phyloP scores from a whole-genome alignment of 2,329 filamentous ascomycete genomes.

The Trichoderma pleuroti region DNA sequence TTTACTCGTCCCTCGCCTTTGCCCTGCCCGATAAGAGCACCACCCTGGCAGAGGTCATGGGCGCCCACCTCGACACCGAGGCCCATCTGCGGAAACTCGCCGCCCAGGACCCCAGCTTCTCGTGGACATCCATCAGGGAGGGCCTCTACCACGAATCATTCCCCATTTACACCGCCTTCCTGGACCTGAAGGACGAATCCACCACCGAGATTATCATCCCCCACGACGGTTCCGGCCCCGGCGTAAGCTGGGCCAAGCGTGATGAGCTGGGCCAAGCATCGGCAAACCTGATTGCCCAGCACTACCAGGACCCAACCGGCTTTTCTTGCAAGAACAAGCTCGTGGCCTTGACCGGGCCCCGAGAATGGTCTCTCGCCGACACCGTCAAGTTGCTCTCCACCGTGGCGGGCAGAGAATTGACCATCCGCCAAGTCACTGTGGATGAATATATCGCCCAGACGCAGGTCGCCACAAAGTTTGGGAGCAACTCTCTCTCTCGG shows the following conservation, averaged over 20 bases:
- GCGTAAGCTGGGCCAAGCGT: slow-evolving; percentile 10
- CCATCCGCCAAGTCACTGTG: not conserved
- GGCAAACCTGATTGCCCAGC: not conserved
- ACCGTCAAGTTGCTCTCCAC: not conserved
- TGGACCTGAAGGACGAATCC: not conserved
- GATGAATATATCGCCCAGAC: not conserved
- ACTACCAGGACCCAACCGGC: not conserved
- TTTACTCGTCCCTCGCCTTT: slow-evolving; percentile 11
- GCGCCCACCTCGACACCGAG: slow-evolving; percentile 2
- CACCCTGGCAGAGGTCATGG: slow-evolving; percentile 10
- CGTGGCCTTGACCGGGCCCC: not conserved
- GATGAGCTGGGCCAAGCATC: slow-evolving; percentile 7
- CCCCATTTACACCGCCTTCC: slow-evolving; percentile 10
- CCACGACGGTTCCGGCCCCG: slow-evolving; percentile 10
- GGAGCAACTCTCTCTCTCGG: not conserved
- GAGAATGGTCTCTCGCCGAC: slow-evolving; percentile 10
- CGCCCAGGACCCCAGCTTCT: not conserved
- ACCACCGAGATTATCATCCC: slow-evolving; percentile 8
- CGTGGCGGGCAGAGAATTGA: not conserved
- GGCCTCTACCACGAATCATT: slow-evolving; percentile 5
- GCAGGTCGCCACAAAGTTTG: not conserved
- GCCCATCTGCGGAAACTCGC: slow-evolving; percentile 2
- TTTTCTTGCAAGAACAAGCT: slow-evolving; percentile 5
- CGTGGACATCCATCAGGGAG: not conserved
- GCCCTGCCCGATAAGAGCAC: not conserved